A percentile compares a stretch with the other conserved stretches of the same genome.
Evolutionary conservation across 2,329 filamentous ascomycete genomes (phyloP).

Genomic region (Cladophialophora yegresii): DNA sequence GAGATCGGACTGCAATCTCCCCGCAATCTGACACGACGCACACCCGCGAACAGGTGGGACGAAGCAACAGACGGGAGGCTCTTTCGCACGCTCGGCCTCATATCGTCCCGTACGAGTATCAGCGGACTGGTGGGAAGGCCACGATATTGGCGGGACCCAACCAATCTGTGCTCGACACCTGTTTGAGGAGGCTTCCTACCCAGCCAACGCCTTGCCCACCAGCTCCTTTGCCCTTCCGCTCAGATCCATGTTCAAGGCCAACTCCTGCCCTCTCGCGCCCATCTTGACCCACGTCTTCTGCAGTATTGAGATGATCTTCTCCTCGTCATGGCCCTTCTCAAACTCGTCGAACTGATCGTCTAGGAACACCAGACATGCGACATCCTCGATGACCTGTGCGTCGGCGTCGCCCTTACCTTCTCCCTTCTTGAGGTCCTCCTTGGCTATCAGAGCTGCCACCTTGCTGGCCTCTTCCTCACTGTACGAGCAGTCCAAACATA

Average conservation of each 20-base stretch:
- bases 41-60: constrained; percentile 15
- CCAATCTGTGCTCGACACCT: neutral
- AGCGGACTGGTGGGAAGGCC: neutral
- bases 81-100: neutral
- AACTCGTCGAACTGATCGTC: constrained; percentile 85
- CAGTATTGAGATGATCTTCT: constrained; percentile 53
- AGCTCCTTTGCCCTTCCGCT: constrained; percentile 63
- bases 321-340: constrained; percentile 66
- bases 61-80: too few species aligned
- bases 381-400: constrained; percentile 77
- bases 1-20: neutral
- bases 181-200: neutral
- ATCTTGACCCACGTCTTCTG: constrained; percentile 37
- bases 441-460: constrained; percentile 72
- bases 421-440: constrained; percentile 66
- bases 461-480: constrained; percentile 58
- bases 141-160: neutral
- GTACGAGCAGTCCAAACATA: constrained; percentile 58
- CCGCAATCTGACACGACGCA: constrained; percentile 7
- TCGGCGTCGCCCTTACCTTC: constrained; percentile 57
- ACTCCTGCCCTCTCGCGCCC: constrained; percentile 32
- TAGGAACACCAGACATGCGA: constrained; percentile 82
- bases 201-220: constrained; percentile 64
- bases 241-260: constrained; percentile 66
- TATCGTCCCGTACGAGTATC: neutral